A percentile compares a stretch with the other conserved stretches of the same genome.
phyloP scores from a whole-genome alignment of 768 basidiomycete species.

The Nevesoporus exiguus region DNA sequence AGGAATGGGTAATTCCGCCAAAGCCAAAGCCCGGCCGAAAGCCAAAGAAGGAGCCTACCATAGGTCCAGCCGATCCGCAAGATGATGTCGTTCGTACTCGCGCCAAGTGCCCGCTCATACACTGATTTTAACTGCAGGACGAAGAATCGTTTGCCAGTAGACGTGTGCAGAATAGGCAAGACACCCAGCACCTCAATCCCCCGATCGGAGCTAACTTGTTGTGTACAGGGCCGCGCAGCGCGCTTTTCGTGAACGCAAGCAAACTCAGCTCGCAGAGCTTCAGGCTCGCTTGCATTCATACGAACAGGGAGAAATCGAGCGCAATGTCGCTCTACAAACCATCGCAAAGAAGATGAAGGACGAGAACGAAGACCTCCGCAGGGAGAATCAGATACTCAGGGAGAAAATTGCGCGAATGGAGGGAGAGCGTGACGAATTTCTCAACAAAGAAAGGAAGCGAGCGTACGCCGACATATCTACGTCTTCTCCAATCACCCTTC shows the following conservation, averaged over 20 bases:
- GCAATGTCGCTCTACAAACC: conserved; percentile 78
- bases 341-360: conserved; percentile 83
- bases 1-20: conserved; percentile 84
- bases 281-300: conserved; percentile 83
- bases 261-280: conserved; percentile 81
- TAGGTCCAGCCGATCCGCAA: conserved; percentile 28
- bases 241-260: conserved; percentile 86
- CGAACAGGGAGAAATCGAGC: conserved; percentile 88
- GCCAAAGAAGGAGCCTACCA: conserved; percentile 65
- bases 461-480: conserved; percentile 50
- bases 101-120: conserved; percentile 1
- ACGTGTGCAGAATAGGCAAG: conserved; percentile 73
- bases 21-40: conserved; percentile 86
- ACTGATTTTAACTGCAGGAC: conserved; percentile 24
- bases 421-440: conserved; percentile 30
- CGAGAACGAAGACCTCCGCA: conserved; percentile 72
- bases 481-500: conserved; percentile 26
- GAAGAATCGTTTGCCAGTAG: conserved; percentile 55
- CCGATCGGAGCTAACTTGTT: conserved; percentile 6
- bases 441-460: conserved; percentile 52
- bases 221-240: conserved; percentile 76
- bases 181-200: conserved; percentile 1
- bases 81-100: conserved; percentile 48
- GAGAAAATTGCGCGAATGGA: conserved; percentile 45
- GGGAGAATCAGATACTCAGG: conserved; percentile 62